Evolutionary conservation across 2,329 filamentous ascomycete species (phyloP), one percentile per base, ranked within the genome.

Genomic region (Corinectria fuckeliana): DNA sequence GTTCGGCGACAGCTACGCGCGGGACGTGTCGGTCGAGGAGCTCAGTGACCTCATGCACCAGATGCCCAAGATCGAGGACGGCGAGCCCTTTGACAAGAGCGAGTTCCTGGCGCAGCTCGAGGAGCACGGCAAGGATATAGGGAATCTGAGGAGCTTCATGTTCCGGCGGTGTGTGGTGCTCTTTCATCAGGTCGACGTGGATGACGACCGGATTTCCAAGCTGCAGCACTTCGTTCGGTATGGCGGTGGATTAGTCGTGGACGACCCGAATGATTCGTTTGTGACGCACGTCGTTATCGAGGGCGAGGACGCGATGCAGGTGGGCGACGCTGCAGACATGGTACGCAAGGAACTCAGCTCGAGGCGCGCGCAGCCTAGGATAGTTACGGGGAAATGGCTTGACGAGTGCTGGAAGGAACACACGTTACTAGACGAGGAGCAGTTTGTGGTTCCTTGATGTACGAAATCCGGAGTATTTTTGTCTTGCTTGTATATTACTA

Each of bases 1-100:
- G 52, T 95, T 87, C 67, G 91, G 90, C 0, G 95, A 99, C 73
- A 93, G 92, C 70, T 98, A 91, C 75, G 84, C 88, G 1, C 82
- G 93, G 4, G 88, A 96, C 67, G 78, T 90, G 8, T 82, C 80
- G 1, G 67, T 84, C 0, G 82, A 86, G 2, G 91, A 94, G 68
- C 81, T 97, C 47, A 79, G 74, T 36, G 71, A 72, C 3, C 71
- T 88, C 0, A 63, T 88, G 42, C 69, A 68, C 7, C 72, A 75
- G 3, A 87, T 88, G 80, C 79, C 81, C 0, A 80, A 82, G 63
- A 77, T 79, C n/a, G 74, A 81, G 50, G 72, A 76, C 13, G 64
- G 72, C 10, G 72, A 71, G 1, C 64, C 68, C 0, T 83, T 86
- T 56, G 75, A 83, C 18, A 77, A 77, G 39, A 65, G 74, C 3